phyloP scores from a whole-genome alignment of 768 basidiomycete species.

The Nidularia sp. region DNA sequence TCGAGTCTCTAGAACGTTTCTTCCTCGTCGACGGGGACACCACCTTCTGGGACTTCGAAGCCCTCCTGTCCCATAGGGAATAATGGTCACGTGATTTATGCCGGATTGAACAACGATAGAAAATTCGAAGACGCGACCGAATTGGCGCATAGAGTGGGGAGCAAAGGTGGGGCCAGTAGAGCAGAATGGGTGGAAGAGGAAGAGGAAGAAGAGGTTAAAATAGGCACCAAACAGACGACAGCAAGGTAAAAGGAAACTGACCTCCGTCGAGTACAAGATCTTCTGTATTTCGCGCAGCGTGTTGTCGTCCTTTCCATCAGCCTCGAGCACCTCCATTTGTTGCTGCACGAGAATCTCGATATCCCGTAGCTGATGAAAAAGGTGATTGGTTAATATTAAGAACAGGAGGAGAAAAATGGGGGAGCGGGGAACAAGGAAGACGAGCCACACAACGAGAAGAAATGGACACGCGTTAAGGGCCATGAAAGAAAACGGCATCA shows the following conservation, averaged over 20 bases:
- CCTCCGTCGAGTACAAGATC: constrained; percentile 95
- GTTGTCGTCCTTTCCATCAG: constrained; percentile 50
- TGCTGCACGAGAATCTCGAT: constrained; percentile 93
- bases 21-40: constrained; percentile 59
- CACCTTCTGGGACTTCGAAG: constrained; percentile 81
- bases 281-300: constrained; percentile 79
- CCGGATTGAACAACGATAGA: background rate
- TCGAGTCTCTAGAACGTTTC: constrained; percentile 56
- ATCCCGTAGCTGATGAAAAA: constrained; percentile 67
- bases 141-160: too few species aligned
- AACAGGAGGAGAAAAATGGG: background rate
- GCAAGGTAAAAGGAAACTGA: constrained; percentile 18
- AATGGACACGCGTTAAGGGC: too few species aligned
- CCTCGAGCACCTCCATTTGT: constrained; percentile 62
- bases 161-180: too few species aligned
- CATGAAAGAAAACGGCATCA: too few species aligned
- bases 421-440: too few species aligned
- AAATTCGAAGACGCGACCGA: too few species aligned
- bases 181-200: too few species aligned
- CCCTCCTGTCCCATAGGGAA: constrained; percentile 59
- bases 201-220: too few species aligned
- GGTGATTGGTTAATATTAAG: background rate
- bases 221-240: too few species aligned
- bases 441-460: too few species aligned
- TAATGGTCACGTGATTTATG: background rate